phyloP scores from a whole-genome alignment of 163 green algal genomes.

The Chlorella variabilis region DNA sequence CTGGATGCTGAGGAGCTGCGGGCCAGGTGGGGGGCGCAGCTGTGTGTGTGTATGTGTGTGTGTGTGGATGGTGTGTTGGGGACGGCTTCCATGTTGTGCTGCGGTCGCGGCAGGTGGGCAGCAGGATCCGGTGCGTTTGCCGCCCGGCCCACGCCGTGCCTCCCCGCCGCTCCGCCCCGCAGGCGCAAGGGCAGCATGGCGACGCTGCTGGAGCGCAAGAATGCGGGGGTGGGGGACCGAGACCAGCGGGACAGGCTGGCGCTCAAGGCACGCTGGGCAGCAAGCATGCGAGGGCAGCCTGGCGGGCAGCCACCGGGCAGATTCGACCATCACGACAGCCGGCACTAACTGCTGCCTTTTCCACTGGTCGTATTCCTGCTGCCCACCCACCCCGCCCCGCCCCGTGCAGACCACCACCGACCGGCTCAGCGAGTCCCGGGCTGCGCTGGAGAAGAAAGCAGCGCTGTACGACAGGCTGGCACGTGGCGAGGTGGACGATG shows the following conservation, averaged over 20 bases:
- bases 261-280: slow-evolving; percentile 11
- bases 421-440: slow-evolving; percentile 48
- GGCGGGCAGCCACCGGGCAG: too few species aligned
- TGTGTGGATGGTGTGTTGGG: too few species aligned
- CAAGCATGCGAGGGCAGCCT: background rate
- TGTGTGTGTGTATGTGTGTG: too few species aligned
- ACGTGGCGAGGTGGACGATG: slow-evolving; percentile 28
- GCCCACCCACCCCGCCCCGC: background rate
- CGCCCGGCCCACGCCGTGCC: too few species aligned
- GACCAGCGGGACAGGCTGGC: slow-evolving; percentile 31
- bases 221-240: slow-evolving; percentile 35
- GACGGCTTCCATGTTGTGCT: too few species aligned
- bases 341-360: too few species aligned
- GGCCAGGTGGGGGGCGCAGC: slow-evolving; percentile 23
- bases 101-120: background rate
- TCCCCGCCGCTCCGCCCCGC: too few species aligned
- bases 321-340: too few species aligned
- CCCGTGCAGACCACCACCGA: slow-evolving; percentile 49
- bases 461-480: slow-evolving; percentile 60
- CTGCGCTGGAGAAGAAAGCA: slow-evolving; percentile 63
- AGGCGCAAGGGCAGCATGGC: slow-evolving; percentile 28
- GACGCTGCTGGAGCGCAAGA: slow-evolving; percentile 30
- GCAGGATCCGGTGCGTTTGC: too few species aligned
- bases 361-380: background rate
- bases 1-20: slow-evolving; percentile 32